phyloP scores from a whole-genome alignment of 2,329 filamentous ascomycete species.

The Alternaria sp. region DNA sequence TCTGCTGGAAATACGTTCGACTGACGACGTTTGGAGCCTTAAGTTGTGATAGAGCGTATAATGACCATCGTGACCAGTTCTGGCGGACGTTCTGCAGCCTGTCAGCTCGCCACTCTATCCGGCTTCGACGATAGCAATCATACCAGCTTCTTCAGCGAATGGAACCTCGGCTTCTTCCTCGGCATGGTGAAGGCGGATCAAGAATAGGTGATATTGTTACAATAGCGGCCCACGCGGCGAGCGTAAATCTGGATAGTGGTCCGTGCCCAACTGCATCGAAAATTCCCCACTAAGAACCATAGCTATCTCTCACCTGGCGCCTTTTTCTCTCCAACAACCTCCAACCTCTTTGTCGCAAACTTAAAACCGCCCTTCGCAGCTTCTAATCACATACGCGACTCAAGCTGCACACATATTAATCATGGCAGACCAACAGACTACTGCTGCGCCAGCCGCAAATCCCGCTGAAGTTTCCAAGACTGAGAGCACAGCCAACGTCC shows the following conservation, averaged over 20 bases:
- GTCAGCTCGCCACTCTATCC: constrained; percentile 17
- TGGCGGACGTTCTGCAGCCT: constrained; percentile 81
- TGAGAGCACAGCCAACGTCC: constrained; percentile 19
- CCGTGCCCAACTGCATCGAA: constrained; percentile 19
- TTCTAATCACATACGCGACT: constrained; percentile 16
- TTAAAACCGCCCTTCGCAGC: not conserved
- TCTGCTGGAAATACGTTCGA: constrained; percentile 93
- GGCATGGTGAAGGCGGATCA: constrained; percentile 42
- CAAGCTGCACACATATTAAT: constrained; percentile 13
- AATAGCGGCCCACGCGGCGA: constrained; percentile 17
- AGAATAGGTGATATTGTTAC: constrained; percentile 7
- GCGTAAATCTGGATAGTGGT: constrained; percentile 7
- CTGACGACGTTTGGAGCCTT: constrained; percentile 50
- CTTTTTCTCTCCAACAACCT: constrained; percentile 13
- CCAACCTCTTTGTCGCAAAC: constrained; percentile 3
- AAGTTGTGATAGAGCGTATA: constrained; percentile 81
- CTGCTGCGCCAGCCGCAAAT: constrained; percentile 28
- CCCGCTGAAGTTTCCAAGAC: constrained; percentile 29
- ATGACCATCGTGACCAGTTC: constrained; percentile 97
- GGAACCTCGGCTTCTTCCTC: constrained; percentile 65
- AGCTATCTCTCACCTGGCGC: constrained; percentile 12
- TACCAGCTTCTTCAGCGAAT: constrained; percentile 73
- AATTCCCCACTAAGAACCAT: constrained; percentile 23
- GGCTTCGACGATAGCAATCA: constrained; percentile 38
- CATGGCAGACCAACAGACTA: constrained; percentile 37